Base-by-base conservation (phyloP, 352 stramenopile species). In the Phytophthora aleatoria region DNA sequence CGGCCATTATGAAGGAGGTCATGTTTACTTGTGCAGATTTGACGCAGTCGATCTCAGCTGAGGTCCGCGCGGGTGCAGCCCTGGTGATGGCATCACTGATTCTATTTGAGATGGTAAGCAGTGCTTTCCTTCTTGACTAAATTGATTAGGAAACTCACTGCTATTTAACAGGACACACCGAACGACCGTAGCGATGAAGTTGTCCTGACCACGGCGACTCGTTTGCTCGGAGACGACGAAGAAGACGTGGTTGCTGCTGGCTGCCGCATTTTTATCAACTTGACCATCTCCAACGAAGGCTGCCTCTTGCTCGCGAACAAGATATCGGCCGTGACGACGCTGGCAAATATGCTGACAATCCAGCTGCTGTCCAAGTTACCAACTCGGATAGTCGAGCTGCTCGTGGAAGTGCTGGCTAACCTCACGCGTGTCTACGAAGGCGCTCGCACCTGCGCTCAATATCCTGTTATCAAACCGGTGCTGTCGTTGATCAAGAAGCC, bases 361-460 rank as follows among this genome's bases (percentile, higher is more conserved):
- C 67, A 73, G 35, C 76, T 79, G 1, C 50, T 89, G 16, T 85
- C 79, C 41, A 67, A 62, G 6, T 24, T 89, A n/a, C 57, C 80
- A 2, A 52, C 65, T 20, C 52, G 59, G 8, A 54, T 89, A 12
- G 62, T 90, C 10, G 53, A 68, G 26, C 44, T 74, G 6, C 45
- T 81, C 10, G 45, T 89, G 2, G 73, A 74, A 36, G 65, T 85
- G 1, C 45, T 91, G 3, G 80, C 77, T 20, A 89, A 78, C 33
- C 24, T 90, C n/a, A 90, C 83, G 5, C 70, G 81, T 3, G 55
- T 90, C 7, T 79, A 81, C 49, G 74, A 89, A 69, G 83, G 83
- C 6, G 75, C 77, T 15, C 66, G 76, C 2, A 65, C 63, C 12
- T 79, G 67, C 16, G 69, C 69, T 33, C 69, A 84, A n/a, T 80